phyloP scores from a whole-genome alignment of 768 basidiomycete species.

The Collybia sordida region DNA sequence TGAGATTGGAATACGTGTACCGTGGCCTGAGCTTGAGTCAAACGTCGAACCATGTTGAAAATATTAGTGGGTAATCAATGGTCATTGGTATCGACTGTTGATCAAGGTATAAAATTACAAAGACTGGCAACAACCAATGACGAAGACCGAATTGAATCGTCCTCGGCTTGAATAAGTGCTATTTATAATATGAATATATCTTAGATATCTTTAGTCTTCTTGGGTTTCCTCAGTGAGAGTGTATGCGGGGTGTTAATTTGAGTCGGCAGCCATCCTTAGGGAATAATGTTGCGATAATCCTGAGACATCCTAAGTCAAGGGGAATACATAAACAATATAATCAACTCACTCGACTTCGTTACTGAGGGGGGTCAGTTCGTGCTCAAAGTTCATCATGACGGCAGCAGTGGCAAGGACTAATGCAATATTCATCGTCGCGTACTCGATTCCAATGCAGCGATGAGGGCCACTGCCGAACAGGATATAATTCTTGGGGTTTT shows the following conservation, averaged over 20 bases:
- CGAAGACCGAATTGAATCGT: background rate
- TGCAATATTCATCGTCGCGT: constrained; percentile 88
- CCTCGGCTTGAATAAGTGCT: background rate
- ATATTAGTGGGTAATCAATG: background rate
- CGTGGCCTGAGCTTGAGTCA: no score
- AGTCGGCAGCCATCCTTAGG: constrained; percentile 89
- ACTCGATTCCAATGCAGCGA: constrained; percentile 89
- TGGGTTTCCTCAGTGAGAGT: constrained; percentile 9
- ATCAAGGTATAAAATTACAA: constrained; percentile 4
- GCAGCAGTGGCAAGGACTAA: constrained; percentile 83
- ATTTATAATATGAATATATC: background rate
- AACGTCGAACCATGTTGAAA: no score
- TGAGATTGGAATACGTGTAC: no score
- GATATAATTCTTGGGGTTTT: constrained; percentile 92
- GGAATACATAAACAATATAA: background rate
- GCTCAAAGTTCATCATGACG: constrained; percentile 82
- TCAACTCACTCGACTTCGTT: constrained; percentile 76
- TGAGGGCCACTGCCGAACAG: constrained; percentile 95
- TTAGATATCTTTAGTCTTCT: background rate
- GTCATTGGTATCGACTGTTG: background rate
- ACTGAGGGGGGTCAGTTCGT: constrained; percentile 76
- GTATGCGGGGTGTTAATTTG: constrained; percentile 64
- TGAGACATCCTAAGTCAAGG: constrained; percentile 22
- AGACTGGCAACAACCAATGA: background rate
- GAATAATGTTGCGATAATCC: constrained; percentile 96